Conservation (phyloP, 805 yeast species). For the Cyberlindnera saturnus region DNA sequence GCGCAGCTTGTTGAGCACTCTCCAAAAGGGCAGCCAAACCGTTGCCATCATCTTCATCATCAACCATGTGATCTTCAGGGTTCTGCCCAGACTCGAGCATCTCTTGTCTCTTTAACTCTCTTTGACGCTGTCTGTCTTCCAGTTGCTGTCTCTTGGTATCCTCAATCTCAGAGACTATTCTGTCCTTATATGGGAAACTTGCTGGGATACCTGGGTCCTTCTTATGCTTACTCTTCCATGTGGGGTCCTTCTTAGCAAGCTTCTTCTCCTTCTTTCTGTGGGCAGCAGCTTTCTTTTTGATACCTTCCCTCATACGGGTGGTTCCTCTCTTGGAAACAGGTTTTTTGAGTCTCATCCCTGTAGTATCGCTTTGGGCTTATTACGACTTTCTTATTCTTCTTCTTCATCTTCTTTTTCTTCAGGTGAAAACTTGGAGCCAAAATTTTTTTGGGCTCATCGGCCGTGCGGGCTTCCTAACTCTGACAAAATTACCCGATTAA, state of each 20-base stretch:
- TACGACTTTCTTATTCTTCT: neutral
- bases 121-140: conserved; percentile 48
- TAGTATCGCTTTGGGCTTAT: neutral
- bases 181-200: conserved; percentile 89
- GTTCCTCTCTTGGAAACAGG: conserved; percentile 77
- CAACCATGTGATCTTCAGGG: conserved; percentile 30
- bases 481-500: neutral
- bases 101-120: conserved; percentile 40
- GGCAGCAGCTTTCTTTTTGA: conserved; percentile 92
- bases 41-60: conserved; percentile 36
- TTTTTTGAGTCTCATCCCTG: conserved; percentile 22
- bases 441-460: neutral
- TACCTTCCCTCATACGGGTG: conserved; percentile 94
- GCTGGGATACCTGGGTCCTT: conserved; percentile 96
- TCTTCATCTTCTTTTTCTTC: too few species aligned
- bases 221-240: conserved; percentile 82
- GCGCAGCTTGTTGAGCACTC: conserved; percentile 87
- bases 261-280: conserved; percentile 83
- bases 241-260: conserved; percentile 77
- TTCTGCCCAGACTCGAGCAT: conserved; percentile 33
- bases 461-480: neutral
- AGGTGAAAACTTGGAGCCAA: neutral
- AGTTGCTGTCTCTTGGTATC: conserved; percentile 47
- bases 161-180: conserved; percentile 69
- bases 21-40: conserved; percentile 81